A percentile compares a stretch with the other conserved stretches of the same genome.
Conservation (phyloP, 2,329 filamentous ascomycete genomes). For the Microcyclospora pomicola region DNA sequence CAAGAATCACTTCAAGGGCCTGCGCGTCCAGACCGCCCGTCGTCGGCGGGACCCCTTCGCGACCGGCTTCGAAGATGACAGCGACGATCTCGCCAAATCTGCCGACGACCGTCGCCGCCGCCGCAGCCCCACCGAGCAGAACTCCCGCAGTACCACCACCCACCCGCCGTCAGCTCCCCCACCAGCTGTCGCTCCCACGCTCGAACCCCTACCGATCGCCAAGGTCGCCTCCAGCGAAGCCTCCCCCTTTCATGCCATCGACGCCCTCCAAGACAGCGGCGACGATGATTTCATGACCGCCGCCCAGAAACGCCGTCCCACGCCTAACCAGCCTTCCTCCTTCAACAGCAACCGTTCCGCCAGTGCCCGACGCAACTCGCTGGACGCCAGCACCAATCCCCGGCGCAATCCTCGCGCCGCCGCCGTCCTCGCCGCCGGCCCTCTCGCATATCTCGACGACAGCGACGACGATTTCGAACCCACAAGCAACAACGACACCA, state of each 20-base stretch:
- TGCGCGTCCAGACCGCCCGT: constrained; percentile 19
- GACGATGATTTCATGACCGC: constrained; percentile 18
- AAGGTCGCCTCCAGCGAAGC: constrained; percentile 7
- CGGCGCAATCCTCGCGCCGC: constrained; percentile 8
- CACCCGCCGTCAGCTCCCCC: neutral
- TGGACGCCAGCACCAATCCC: constrained; percentile 4
- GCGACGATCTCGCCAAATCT: constrained; percentile 12
- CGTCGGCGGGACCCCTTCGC: constrained; percentile 18
- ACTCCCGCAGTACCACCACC: constrained; percentile 6
- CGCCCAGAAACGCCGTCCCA: constrained; percentile 10
- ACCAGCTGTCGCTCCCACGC: constrained; percentile 2
- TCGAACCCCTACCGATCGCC: constrained; percentile 6
- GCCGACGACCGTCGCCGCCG: constrained; percentile 3
- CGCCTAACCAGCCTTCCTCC: constrained; percentile 13
- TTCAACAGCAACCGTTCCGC: constrained; percentile 9
- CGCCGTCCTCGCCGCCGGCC: constrained; percentile 17
- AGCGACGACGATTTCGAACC: constrained; percentile 16
- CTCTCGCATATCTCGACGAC: constrained; percentile 21
- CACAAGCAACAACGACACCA: neutral
- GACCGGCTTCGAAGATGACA: constrained; percentile 22
- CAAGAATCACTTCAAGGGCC: constrained; percentile 19
- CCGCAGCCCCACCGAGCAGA: constrained; percentile 4
- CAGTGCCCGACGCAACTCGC: constrained; percentile 11
- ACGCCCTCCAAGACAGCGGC: constrained; percentile 10
- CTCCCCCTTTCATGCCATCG: constrained; percentile 8